Percentiles rank a stretch among this genome's conserved stretches.
Evolutionary conservation across 495 filamentous ascomycete species (phyloP).

Genomic region (Geoglossum glabrum): DNA sequence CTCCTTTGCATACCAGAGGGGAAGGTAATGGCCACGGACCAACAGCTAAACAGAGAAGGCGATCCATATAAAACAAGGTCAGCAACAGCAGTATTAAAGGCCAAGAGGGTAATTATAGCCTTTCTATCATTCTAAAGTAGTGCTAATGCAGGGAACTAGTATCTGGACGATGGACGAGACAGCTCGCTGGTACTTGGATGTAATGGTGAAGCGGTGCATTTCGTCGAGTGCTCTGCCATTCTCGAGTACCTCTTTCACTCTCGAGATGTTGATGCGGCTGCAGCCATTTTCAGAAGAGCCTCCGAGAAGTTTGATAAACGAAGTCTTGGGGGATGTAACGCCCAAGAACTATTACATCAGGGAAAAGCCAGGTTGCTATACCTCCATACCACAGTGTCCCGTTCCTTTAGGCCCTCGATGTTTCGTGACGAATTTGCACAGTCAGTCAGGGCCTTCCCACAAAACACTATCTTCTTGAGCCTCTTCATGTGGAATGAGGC

Average conservation of each 20-base stretch:
- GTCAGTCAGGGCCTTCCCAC: constrained; percentile 43
- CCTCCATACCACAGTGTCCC: constrained; percentile 34
- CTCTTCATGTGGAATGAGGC: constrained; percentile 52
- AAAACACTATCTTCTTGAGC: constrained; percentile 58
- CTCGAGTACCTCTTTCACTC: constrained; percentile 37
- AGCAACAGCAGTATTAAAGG: constrained; percentile 30
- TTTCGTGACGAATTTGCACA: constrained; percentile 38
- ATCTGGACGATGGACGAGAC: constrained; percentile 34
- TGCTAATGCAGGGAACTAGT: constrained; percentile 15
- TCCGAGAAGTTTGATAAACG: constrained; percentile 17
- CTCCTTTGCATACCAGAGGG: constrained; percentile 24
- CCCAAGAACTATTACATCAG: constrained; percentile 19
- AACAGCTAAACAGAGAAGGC: constrained; percentile 12
- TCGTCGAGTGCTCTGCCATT: constrained; percentile 39
- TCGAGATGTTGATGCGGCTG: constrained; percentile 16
- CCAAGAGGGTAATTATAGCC: constrained; percentile 25
- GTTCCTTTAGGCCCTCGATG: constrained; percentile 39
- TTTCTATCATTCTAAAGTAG: constrained; percentile 2
- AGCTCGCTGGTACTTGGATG: constrained; percentile 30
- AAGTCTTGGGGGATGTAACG: constrained; percentile 4
- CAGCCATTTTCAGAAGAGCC: constrained; percentile 20
- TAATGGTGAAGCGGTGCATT: constrained; percentile 25
- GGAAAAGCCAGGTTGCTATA: constrained; percentile 36
- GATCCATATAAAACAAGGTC: constrained; percentile 8
- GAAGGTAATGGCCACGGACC: constrained; percentile 11